phyloP scores from a whole-genome alignment of 1,139 yeast genomes.

The Geotrichum fermentans region DNA sequence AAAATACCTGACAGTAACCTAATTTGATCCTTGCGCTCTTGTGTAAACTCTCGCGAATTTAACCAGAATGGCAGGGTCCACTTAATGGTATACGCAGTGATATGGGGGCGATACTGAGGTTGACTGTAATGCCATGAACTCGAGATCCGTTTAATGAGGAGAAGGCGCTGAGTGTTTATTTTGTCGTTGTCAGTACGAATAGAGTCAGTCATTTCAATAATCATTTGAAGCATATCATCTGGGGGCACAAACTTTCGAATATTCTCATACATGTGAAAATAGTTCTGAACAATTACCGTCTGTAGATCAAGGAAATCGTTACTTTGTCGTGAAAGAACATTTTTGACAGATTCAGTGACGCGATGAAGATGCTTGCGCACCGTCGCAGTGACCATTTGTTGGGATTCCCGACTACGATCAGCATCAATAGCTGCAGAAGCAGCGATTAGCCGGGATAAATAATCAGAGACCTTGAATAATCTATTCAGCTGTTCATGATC shows the following conservation, averaged over 20 bases:
- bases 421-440: constrained; percentile 32
- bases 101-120: constrained; percentile 40
- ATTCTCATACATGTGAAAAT: constrained; percentile 26
- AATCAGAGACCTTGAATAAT: constrained; percentile 29
- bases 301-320: constrained; percentile 27
- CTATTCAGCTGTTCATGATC: constrained; percentile 25
- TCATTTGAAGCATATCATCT: constrained; percentile 29
- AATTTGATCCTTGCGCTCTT: constrained; percentile 30
- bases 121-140: constrained; percentile 45
- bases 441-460: constrained; percentile 30
- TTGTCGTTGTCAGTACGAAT: constrained; percentile 37
- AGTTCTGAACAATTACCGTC: constrained; percentile 24
- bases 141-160: constrained; percentile 56
- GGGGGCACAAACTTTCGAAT: constrained; percentile 28
- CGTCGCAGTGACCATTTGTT: constrained; percentile 22
- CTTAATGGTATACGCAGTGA: constrained; percentile 50
- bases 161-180: constrained; percentile 52
- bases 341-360: constrained; percentile 28
- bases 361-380: constrained; percentile 24
- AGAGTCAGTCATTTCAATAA: constrained; percentile 32
- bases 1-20: constrained; percentile 34
- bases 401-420: constrained; percentile 28
- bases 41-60: constrained; percentile 28
- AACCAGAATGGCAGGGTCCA: constrained; percentile 47
- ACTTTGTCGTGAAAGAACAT: constrained; percentile 24